Conservation (phyloP, 306 rosid species). For the Ammopiptanthus mongolicus region DNA sequence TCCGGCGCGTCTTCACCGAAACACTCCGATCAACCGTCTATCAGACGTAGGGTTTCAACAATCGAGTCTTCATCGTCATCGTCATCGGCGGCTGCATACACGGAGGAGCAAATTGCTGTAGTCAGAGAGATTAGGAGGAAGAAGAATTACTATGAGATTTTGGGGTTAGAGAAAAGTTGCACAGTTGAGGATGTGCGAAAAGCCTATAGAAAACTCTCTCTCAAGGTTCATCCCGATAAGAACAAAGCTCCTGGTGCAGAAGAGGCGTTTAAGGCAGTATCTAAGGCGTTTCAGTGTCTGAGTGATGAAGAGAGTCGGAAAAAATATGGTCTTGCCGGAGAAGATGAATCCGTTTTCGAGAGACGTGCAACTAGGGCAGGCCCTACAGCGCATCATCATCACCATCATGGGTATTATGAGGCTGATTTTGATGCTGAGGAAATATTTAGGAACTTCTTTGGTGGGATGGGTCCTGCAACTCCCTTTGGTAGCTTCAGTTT, state of each 20-base stretch:
- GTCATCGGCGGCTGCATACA: constrained; percentile 31
- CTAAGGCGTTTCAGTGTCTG: constrained; percentile 92
- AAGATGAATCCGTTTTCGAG: constrained; percentile 68
- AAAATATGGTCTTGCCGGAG: constrained; percentile 69
- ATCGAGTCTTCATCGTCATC: constrained; percentile 41
- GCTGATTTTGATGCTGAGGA: background rate
- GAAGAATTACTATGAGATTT: constrained; percentile 79
- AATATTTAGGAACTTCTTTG: constrained; percentile 35
- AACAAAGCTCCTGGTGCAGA: constrained; percentile 89
- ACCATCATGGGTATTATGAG: background rate
- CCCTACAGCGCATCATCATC: background rate
- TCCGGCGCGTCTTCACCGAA: constrained; percentile 17
- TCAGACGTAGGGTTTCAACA: constrained; percentile 49
- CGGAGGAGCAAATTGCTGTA: constrained; percentile 64
- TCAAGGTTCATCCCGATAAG: constrained; percentile 96
- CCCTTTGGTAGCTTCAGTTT: constrained; percentile 74
- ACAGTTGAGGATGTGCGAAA: constrained; percentile 75
- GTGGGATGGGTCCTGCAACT: constrained; percentile 79
- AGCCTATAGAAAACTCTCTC: constrained; percentile 77
- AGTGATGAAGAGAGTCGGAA: constrained; percentile 60
- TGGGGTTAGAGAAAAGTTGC: constrained; percentile 83
- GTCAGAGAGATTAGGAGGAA: constrained; percentile 74
- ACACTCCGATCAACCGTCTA: constrained; percentile 49
- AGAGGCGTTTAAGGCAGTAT: constrained; percentile 84
- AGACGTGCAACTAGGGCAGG: constrained; percentile 34